Evolutionary conservation across 495 filamentous ascomycete species (phyloP), one percentile per base, ranked within the genome.

Genomic region (Talaromyces stipitatus): DNA sequence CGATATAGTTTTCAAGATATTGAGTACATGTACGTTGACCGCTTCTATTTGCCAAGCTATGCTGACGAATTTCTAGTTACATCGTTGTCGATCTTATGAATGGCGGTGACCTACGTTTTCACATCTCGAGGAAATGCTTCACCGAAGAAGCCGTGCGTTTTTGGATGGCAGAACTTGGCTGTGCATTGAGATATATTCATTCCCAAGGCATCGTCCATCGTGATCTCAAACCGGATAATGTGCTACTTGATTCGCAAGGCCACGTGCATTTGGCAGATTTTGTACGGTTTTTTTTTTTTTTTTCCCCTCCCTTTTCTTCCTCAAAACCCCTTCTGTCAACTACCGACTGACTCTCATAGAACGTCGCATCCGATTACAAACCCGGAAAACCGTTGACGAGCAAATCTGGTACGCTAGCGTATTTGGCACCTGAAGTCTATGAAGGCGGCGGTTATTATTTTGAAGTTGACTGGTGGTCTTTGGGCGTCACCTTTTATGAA

Each of bases 1-100:
- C 87, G 94, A 54, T 98, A 97, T 73, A 96, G 91, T 77, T 98
- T 98, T 69, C 94, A 98, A 73, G 94, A 98, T 71, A 90, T 97
- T 63, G 94, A 98, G 68, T 98, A 98, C 73, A 86, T 98, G 94
- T 98, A 79, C 62, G 90, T 70, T 46, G 16, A 33, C 7, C 24
- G 14, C n/a, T 47, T 29, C 46, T 27, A 56, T 57, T 23, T 3
- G 3, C 26, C 20, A 24, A 27, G 4, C 24, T 8, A 18, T 26
- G 10, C 24, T 48, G 20, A 23, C 24, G 45, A 48, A n/a, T 10
- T n/a, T 12, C 18, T 68, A 96, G 92, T 76, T 97, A 98, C 71
- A 84, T 98, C 62, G 95, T 98, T 48, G 91, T 97, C 56, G 94
- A 98, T 73, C 78, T 98, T 50, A 98, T 98, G 94, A 98, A 88